Base-by-base conservation (phyloP, 2,329 filamentous ascomycete species). In the Ascochyta clinopodiicola region DNA sequence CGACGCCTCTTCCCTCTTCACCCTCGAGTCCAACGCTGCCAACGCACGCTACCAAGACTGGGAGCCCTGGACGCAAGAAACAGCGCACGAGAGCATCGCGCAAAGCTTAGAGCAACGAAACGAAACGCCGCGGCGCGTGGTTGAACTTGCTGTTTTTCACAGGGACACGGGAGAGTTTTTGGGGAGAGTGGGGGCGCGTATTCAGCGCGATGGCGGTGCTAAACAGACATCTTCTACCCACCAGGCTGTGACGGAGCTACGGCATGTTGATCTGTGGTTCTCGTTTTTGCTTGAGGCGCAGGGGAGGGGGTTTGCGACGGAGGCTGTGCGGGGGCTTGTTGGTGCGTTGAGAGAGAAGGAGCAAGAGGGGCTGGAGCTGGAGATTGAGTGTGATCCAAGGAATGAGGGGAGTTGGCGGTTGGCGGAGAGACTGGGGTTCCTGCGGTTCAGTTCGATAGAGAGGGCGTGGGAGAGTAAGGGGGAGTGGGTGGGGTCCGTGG, bases 371-470 rank as follows among this genome's bases (percentile, higher is more conserved):
- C 7, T 15, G 13, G 59, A 59, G 19, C 46, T 70, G 40, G 66
- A 74, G 36, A 74, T 75, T 50, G 73, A 75, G 39, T 74, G 71
- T 37, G 72, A 75, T 62, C 72, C 73, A 5, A 49, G 72, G 32
- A 75, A 75, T 40, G 56, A 49, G 6, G 56, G 59, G 8, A 69
- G 69, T 27, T 65, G 66, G 63, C 69, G 63, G 51, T 6, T 75
- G 27, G 73, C 72, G 1, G 66, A 73, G 46, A 36, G 70, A 17
- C 36, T 75, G 36, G 71, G 66, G 2, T 74, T 75, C 32, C 45
- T 60, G 24, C 64, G 59, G 43, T 43, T 63, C n/a, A 66, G 64
- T 42, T 36, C 69, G 43, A 65, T 56, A 1, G 69, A 72, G 51
- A 66, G 57, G 25, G 68, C 54, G 17, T 71, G 51, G 44, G 62